These are phyloP conservation scores for Diphasiastrum complanatum DNA, from an alignment of 83 land plant genomes.

Conservation along the genomic window DNA sequence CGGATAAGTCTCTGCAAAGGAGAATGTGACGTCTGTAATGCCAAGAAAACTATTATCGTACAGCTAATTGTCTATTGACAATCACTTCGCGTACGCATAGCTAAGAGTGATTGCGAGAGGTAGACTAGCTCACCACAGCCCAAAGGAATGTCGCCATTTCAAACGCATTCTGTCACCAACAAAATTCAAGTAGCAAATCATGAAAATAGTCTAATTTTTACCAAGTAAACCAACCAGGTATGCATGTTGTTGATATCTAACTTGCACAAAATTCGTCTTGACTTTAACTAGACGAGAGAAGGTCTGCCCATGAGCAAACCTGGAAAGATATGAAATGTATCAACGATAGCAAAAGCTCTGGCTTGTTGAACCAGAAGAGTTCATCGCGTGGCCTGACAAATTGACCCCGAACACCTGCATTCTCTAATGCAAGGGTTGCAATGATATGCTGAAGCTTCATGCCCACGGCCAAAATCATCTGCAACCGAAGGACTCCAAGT, in stretches of 20 bases:
- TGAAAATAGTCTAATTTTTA: background rate
- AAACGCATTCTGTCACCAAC: conserved; percentile 10
- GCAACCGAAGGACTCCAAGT: background rate
- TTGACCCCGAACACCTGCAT: conserved; percentile 11
- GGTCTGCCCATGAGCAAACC: too few species aligned
- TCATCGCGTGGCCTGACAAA: conserved; percentile 3
- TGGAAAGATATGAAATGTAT: conserved; percentile 9
- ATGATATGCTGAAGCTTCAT: conserved; percentile 12
- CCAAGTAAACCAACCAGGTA: background rate
- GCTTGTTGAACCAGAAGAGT: too few species aligned
- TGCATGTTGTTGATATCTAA: too few species aligned
- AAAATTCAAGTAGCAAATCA: background rate
- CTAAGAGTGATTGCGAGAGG: too few species aligned
- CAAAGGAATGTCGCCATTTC: conserved; percentile 11
- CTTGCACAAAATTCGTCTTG: too few species aligned
- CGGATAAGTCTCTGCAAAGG: too few species aligned
- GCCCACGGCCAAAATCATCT: conserved; percentile 9
- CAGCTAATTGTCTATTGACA: too few species aligned
- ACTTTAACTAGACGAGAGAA: too few species aligned
- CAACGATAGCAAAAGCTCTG: too few species aligned
- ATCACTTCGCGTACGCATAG: too few species aligned
- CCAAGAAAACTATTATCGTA: too few species aligned
- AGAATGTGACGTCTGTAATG: too few species aligned
- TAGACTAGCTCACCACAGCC: conserved; percentile 4
- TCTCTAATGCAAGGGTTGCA: conserved; percentile 11